Evolutionary conservation across 257 asterid genomes (phyloP).

Genomic region (Linderniella brevidens): DNA sequence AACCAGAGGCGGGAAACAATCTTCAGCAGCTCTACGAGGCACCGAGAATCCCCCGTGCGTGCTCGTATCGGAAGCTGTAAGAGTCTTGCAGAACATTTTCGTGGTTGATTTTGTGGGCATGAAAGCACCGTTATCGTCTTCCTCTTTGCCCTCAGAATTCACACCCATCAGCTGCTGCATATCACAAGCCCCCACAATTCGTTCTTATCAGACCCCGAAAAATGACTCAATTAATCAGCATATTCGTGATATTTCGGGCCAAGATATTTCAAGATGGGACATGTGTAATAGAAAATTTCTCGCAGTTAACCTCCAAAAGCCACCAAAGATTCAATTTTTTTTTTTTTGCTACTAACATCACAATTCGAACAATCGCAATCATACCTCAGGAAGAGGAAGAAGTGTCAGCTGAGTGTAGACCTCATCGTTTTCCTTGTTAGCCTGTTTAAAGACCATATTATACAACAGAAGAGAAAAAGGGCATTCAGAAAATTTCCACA

Average conservation of each 20-base stretch:
- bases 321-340: too few species aligned
- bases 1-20: slow-evolving; percentile 98
- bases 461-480: neutral
- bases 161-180: too few species aligned
- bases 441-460: slow-evolving; percentile 24
- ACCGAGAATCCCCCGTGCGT: slow-evolving; percentile 98
- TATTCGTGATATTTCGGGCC: too few species aligned
- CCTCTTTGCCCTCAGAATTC: slow-evolving; percentile 85
- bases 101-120: slow-evolving; percentile 47
- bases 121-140: slow-evolving; percentile 30
- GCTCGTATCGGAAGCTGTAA: slow-evolving; percentile 95
- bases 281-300: slow-evolving; percentile 12
- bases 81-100: slow-evolving; percentile 97
- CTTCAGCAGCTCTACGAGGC: slow-evolving; percentile 99
- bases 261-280: too few species aligned
- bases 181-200: too few species aligned
- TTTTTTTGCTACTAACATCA: too few species aligned
- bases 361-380: too few species aligned
- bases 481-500: neutral
- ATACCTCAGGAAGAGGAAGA: slow-evolving; percentile 75
- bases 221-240: too few species aligned
- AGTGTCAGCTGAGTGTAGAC: slow-evolving; percentile 79
- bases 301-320: slow-evolving; percentile 5
- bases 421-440: slow-evolving; percentile 95
- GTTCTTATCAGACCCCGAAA: too few species aligned